These are phyloP conservation scores for Phytophthora ohioensis DNA, from an alignment of 352 stramenopile species.

Conservation along the genomic window DNA sequence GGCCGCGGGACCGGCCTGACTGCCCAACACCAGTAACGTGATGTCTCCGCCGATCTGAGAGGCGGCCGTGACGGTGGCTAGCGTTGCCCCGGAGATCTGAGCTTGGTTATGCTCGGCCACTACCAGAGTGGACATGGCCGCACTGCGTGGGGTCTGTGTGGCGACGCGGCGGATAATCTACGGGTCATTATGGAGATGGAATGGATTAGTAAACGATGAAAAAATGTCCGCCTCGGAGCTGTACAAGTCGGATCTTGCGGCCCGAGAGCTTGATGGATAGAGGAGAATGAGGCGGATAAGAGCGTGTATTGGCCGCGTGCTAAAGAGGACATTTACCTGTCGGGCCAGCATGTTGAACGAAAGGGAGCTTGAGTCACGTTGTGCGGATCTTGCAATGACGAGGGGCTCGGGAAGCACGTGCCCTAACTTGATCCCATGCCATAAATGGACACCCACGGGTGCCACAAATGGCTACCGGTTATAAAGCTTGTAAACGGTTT, in stretches of 20 bases:
- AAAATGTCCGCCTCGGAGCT: neutral
- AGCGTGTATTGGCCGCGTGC: neutral
- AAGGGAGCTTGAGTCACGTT: neutral
- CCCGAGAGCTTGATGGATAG: conserved; percentile 3
- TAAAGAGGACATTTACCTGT: conserved; percentile 30
- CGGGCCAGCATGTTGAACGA: conserved; percentile 43
- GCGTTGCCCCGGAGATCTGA: conserved; percentile 73
- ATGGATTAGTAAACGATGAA: neutral
- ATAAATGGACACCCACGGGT: too few relatives aligned
- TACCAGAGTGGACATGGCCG: conserved; percentile 83
- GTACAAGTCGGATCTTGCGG: neutral
- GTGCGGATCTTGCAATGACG: conserved; percentile 39
- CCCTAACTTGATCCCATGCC: neutral
- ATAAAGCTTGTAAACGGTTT: too few relatives aligned
- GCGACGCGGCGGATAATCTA: conserved; percentile 64
- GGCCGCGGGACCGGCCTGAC: conserved; percentile 64
- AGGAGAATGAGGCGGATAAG: conserved; percentile 1
- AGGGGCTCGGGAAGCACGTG: conserved; percentile 6
- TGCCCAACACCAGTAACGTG: conserved; percentile 79
- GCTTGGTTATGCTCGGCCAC: conserved; percentile 89
- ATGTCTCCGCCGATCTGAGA: conserved; percentile 85
- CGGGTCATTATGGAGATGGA: neutral
- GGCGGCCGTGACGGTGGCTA: conserved; percentile 90
- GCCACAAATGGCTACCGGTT: too few relatives aligned
- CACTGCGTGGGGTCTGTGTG: conserved; percentile 35